phyloP scores from a whole-genome alignment of 306 rosid species.

The Cucurbita pepo region DNA sequence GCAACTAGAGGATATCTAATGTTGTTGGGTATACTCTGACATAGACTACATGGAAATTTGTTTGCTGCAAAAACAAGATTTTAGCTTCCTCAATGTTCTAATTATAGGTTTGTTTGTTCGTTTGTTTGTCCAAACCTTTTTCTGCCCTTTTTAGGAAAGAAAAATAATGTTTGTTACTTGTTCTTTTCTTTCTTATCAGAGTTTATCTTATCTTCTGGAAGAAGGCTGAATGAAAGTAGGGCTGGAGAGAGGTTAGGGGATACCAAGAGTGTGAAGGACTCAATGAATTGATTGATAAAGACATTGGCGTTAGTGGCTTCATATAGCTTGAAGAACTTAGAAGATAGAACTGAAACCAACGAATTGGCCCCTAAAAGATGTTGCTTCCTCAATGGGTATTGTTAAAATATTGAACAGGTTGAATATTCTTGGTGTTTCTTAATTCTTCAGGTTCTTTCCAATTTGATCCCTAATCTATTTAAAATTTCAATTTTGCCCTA shows the following conservation, averaged over 20 bases:
- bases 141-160: neutral
- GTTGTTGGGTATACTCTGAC: neutral
- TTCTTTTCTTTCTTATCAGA: neutral
- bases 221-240: neutral
- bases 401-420: neutral
- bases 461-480: neutral
- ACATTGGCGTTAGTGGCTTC: neutral
- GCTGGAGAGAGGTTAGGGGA: neutral
- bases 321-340: neutral
- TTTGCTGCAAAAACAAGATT: neutral
- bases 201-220: neutral
- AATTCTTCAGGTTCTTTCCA: neutral
- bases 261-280: slow-evolving; percentile 8
- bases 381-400: neutral
- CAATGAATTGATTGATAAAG: slow-evolving; percentile 1
- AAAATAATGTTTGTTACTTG: neutral
- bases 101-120: neutral
- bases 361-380: neutral
- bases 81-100: neutral
- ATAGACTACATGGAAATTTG: neutral
- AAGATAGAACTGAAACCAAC: neutral
- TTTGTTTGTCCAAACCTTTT: neutral
- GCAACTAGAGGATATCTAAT: neutral
- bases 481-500: neutral
- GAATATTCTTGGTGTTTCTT: too few relatives aligned